Percentiles rank a stretch among this genome's conserved stretches.
Conservation (phyloP, 2,329 filamentous ascomycete genomes). For the Fusarium sp. region DNA sequence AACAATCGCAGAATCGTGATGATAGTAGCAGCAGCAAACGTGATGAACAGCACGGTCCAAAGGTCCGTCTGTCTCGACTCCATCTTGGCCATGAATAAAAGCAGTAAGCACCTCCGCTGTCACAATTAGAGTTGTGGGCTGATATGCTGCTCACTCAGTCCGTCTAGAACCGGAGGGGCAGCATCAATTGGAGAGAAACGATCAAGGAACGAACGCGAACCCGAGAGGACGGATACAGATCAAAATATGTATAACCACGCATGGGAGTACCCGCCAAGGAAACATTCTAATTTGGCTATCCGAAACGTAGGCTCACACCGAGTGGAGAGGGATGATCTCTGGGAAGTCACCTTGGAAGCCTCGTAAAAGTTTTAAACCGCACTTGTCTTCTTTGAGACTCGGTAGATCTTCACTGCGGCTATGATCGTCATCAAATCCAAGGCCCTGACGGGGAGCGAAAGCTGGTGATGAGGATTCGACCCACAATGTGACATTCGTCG, state of each 20-base stretch:
- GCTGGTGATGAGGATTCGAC: neutral
- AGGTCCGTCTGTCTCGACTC: slow-evolving; percentile 35
- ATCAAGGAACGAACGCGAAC: slow-evolving; percentile 12
- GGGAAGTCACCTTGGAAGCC: too few relatives aligned
- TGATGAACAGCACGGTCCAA: slow-evolving; percentile 33
- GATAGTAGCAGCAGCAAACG: slow-evolving; percentile 37
- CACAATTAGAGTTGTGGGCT: neutral
- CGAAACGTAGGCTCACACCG: neutral
- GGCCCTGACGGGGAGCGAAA: too few relatives aligned
- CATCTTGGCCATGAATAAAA: neutral
- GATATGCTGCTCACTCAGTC: slow-evolving; percentile 1
- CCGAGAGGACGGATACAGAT: slow-evolving; percentile 12
- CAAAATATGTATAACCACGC: slow-evolving; percentile 25
- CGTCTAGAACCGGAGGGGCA: slow-evolving; percentile 17
- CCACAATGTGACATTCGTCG: too few relatives aligned
- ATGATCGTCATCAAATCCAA: neutral
- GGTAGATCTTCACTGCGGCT: neutral
- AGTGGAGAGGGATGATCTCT: neutral
- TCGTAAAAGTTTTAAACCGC: neutral
- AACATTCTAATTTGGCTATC: slow-evolving; percentile 6
- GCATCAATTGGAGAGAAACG: neutral
- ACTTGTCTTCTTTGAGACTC: neutral
- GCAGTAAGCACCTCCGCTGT: neutral
- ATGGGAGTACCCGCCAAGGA: neutral
- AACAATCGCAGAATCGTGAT: slow-evolving; percentile 29